phyloP scores from a whole-genome alignment of 129 eudicot genomes.

The Ambrosia artemisiifolia region DNA sequence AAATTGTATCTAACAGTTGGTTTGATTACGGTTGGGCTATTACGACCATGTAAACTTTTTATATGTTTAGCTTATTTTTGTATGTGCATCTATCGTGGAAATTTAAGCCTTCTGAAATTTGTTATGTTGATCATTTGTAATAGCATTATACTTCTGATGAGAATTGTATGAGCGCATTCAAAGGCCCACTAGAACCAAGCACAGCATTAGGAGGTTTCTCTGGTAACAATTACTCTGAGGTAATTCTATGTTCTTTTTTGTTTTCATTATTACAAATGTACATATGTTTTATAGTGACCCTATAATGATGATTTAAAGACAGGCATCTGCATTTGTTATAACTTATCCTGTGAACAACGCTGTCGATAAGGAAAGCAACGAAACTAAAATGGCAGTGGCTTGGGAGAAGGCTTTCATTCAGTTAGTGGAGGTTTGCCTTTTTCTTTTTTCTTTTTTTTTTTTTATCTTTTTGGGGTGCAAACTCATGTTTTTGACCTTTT shows the following conservation, averaged over 20 bases:
- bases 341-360: conserved; percentile 96
- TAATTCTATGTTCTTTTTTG: conserved; percentile 28
- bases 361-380: conserved; percentile 70
- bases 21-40: not conserved
- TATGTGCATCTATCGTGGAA: not conserved
- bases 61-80: not conserved
- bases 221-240: conserved; percentile 89
- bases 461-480: conserved; percentile 1
- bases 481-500: not conserved
- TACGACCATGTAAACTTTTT: not conserved
- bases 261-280: not conserved
- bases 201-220: conserved; percentile 94
- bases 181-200: conserved; percentile 99
- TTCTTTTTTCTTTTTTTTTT: no score
- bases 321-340: conserved; percentile 94
- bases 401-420: conserved; percentile 98
- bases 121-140: conserved; percentile 18
- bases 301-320: conserved; percentile 32
- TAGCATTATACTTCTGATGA: conserved; percentile 83
- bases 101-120: conserved; percentile 16
- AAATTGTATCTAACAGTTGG: not conserved
- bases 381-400: conserved; percentile 69
- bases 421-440: conserved; percentile 66
- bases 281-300: conserved; percentile 17
- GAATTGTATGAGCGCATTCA: conserved; percentile 80